phyloP scores from a whole-genome alignment of 2,329 filamentous ascomycete genomes.

The Reticulascus tulasneorum region DNA sequence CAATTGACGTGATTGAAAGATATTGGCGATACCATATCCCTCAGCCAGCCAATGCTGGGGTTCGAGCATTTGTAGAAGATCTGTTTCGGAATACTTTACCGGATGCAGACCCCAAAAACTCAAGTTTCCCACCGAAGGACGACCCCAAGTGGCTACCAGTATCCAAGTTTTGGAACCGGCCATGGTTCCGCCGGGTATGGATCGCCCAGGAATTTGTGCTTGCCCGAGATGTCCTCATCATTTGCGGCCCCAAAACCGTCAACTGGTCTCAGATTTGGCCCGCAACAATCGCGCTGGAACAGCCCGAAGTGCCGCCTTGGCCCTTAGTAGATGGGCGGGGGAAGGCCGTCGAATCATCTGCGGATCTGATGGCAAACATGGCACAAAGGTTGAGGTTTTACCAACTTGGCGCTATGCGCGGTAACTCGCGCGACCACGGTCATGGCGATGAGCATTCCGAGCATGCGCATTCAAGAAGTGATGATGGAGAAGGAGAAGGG shows the following conservation, averaged over 20 bases:
- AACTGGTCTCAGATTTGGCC: conserved; percentile 10
- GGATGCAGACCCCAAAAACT: conserved; percentile 2
- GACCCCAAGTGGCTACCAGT: conserved; percentile 8
- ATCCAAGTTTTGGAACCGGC: conserved; percentile 12
- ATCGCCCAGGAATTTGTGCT: conserved; percentile 24
- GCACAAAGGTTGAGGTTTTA: conserved; percentile 10
- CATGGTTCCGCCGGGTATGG: conserved; percentile 24
- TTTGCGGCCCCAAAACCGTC: conserved; percentile 17
- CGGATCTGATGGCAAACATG: conserved; percentile 12
- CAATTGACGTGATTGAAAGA: conserved; percentile 8
- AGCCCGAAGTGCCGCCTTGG: conserved; percentile 11
- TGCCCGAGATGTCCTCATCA: conserved; percentile 14
- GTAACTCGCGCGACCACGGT: background rate
- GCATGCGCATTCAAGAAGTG: conserved; percentile 1
- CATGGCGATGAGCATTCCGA: conserved; percentile 1
- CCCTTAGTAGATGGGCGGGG: conserved; percentile 7
- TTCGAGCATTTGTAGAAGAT: conserved; percentile 7
- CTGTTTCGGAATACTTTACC: conserved; percentile 3
- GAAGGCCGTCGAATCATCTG: conserved; percentile 8
- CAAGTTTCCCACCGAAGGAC: conserved; percentile 5
- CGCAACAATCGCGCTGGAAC: conserved; percentile 9
- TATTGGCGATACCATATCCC: conserved; percentile 10
- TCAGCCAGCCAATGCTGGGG: conserved; percentile 8
- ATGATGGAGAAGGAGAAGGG: background rate
- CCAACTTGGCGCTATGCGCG: conserved; percentile 11